A percentile compares a stretch with the other conserved stretches of the same genome.
Evolutionary conservation across 257 asterid genomes (phyloP).

Genomic region (Sherardia arvensis): DNA sequence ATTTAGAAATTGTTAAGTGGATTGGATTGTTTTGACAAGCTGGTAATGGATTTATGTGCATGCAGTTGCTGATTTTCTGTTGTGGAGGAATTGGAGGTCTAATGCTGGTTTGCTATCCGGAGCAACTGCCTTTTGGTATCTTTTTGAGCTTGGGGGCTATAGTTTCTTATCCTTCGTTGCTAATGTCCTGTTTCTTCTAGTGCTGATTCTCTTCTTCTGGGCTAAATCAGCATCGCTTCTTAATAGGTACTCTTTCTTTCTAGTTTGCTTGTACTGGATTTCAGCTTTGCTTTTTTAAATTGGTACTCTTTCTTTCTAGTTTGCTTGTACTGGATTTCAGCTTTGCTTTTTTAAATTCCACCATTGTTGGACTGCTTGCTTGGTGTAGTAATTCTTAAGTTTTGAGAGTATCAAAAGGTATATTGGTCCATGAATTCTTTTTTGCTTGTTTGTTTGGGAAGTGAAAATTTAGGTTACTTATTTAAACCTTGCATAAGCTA

Average conservation of each 20-base stretch:
- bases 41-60: background rate
- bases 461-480: background rate
- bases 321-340: background rate
- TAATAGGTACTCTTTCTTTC: slow-evolving; percentile 47
- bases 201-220: slow-evolving; percentile 76
- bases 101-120: slow-evolving; percentile 47
- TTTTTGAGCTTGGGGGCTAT: slow-evolving; percentile 84
- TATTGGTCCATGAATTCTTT: background rate
- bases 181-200: slow-evolving; percentile 67
- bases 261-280: background rate
- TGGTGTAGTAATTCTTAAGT: background rate
- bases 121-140: slow-evolving; percentile 73
- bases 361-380: background rate
- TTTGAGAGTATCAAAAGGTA: background rate
- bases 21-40: background rate
- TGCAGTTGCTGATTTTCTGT: slow-evolving; percentile 80
- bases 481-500: background rate
- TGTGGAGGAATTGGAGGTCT: slow-evolving; percentile 63
- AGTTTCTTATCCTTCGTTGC: slow-evolving; percentile 62
- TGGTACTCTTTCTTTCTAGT: slow-evolving; percentile 36
- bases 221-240: slow-evolving; percentile 93
- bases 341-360: slow-evolving; percentile 44
- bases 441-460: background rate
- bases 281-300: slow-evolving; percentile 46
- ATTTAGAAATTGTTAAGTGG: background rate